Base-by-base conservation (phyloP, 768 basidiomycete genomes). In the Phaeotremella fagi region DNA sequence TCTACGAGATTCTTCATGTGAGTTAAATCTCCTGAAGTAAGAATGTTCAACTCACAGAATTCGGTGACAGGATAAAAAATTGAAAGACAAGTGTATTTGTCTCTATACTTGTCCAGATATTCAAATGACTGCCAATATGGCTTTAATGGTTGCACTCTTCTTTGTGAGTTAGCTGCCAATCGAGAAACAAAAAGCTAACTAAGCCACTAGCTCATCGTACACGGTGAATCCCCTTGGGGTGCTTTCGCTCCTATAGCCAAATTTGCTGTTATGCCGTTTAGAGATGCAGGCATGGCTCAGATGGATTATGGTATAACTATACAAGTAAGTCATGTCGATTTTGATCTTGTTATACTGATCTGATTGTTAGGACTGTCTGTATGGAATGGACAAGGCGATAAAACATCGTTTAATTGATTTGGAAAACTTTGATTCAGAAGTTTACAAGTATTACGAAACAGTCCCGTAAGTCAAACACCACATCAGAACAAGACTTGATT, bases 241-340 rank as follows among this genome's bases (percentile, higher is more conserved):
- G 90, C 91, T 2, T 92, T 97, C 72, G 85, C 89, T 61, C 92
- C 94, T 2, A 85, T 98, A 48, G 88, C 90, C 27, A 85, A 90
- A 67, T 71, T 91, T 31, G 89, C 94, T 75, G 51, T 72, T 26
- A 62, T 61, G 84, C 86, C 89, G 15, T 98, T 98, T 71, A 82
- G 95, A 54, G 95, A 99, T 66, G 95, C 95, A 18, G 92, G 94
- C 3, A 82, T 88, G 35, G 91, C 90, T 1, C 83, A 84, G 12
- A 88, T 89, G 7, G 91, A 97, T 74, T 95, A 91, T 77, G 89
- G 87, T 69, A 82, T 98, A 52, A 88, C 80, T 58, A 89, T 97
- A 48, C 92, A 95, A 72, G 91, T 94, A 66, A 88, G 90, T 71
- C 78, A 87, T 1, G 88, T 86, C 85, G 86, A 86, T 16, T 76